Evolutionary conservation across 495 filamentous ascomycete genomes (phyloP).

Genomic region (Copromyces sp.): DNA sequence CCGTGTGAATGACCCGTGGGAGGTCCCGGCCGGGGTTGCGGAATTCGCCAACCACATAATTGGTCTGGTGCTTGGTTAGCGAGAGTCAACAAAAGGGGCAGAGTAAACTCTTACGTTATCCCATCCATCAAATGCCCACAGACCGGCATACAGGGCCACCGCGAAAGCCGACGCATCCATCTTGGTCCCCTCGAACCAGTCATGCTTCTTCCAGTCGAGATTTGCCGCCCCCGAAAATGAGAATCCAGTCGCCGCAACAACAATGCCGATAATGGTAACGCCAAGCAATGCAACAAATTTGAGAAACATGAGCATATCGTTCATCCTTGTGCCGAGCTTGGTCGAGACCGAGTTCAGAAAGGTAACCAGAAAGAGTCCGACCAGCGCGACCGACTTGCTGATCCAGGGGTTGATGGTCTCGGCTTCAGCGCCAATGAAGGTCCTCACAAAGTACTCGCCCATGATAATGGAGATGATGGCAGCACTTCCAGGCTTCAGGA

Average conservation of each 20-base stretch:
- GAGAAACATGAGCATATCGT: constrained; percentile 90
- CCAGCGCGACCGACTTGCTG: constrained; percentile 78
- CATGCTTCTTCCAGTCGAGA: constrained; percentile 73
- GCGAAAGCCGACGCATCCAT: constrained; percentile 75
- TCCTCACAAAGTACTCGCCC: constrained; percentile 89
- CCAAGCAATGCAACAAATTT: constrained; percentile 86
- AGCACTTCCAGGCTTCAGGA: constrained; percentile 84
- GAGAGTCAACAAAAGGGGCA: not conserved
- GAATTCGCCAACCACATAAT: constrained; percentile 96
- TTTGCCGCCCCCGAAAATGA: constrained; percentile 66
- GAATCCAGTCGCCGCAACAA: constrained; percentile 79
- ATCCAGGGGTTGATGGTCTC: constrained; percentile 72
- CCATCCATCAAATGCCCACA: constrained; percentile 99
- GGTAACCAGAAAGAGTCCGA: constrained; percentile 66
- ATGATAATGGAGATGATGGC: constrained; percentile 97
- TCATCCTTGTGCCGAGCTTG: constrained; percentile 69
- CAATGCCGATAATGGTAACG: constrained; percentile 78
- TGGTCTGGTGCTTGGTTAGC: constrained; percentile 50
- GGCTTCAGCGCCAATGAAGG: constrained; percentile 69
- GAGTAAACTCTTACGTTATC: constrained; percentile 65
- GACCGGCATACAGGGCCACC: constrained; percentile 85
- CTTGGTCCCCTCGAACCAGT: constrained; percentile 84
- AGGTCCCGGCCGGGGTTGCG: constrained; percentile 82
- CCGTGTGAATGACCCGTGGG: constrained; percentile 90
- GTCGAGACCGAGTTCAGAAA: constrained; percentile 86